Conservation (phyloP, 306 rosid species). For the Delonix regia region DNA sequence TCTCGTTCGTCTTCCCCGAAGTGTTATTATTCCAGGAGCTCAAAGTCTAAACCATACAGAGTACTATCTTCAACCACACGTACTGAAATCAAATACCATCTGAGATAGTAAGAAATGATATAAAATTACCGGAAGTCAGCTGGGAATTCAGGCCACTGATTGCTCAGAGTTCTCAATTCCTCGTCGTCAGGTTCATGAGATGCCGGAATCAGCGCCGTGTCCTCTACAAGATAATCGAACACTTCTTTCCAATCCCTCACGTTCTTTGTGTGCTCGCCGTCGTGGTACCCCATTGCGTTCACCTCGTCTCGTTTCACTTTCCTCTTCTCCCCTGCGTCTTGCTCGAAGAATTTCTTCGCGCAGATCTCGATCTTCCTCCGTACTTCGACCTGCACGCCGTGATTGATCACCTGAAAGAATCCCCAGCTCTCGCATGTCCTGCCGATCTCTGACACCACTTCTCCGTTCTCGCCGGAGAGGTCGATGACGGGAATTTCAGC, state of each 20-base stretch:
- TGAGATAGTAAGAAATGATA: too few species aligned
- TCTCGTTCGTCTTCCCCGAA: too few species aligned
- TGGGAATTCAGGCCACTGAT: conserved; percentile 57
- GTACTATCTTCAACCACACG: too few species aligned
- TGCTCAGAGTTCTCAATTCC: conserved; percentile 44
- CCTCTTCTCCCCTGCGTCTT: conserved; percentile 41
- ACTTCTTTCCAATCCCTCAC: conserved; percentile 89
- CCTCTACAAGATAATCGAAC: conserved; percentile 66
- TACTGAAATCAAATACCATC: too few species aligned
- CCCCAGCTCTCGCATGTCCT: conserved; percentile 79
- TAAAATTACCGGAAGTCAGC: conserved; percentile 55
- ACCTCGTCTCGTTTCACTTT: conserved; percentile 55
- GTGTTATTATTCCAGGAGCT: too few species aligned
- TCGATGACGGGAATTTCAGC: conserved; percentile 23
- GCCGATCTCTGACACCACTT: conserved; percentile 51
- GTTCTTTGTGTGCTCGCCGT: conserved; percentile 69
- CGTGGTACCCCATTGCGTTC: conserved; percentile 52
- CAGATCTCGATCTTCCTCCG: conserved; percentile 37
- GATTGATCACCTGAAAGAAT: conserved; percentile 77
- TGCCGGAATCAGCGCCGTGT: conserved; percentile 50
- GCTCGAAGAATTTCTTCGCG: conserved; percentile 57
- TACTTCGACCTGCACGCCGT: conserved; percentile 64
- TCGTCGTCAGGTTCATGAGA: conserved; percentile 50
- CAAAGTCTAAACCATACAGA: too few species aligned
- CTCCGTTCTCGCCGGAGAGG: conserved; percentile 19